Base-by-base conservation (phyloP, 192 early-diverging fungal genomes). In the Anaeromyces robustus region DNA sequence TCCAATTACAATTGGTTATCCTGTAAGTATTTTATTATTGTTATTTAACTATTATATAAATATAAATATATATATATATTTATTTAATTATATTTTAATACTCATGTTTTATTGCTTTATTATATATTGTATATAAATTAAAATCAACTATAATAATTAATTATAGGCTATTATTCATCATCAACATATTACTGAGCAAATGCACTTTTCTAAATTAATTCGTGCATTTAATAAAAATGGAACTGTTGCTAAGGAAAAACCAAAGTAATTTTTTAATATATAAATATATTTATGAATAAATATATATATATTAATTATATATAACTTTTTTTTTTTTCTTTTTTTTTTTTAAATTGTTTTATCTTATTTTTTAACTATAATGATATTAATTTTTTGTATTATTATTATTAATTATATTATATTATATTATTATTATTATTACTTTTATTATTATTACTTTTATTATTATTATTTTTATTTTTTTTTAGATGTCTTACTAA, bases 1-100 rank as follows among this genome's bases (percentile, higher is more conserved):
- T 31, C 98, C 98, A 4, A 92, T 99, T 28, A 99, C 96, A 29
- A 92, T 93, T 29, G 98, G 98, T 52, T 95, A 93, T 78, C 92
- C 94, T 11, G 90, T 94, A 86, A 87, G 88, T 89, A 12, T n/a
- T 19, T n/a, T n/a, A n/a, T n/a, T n/a, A n/a, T n/a, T n/a, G n/a
- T n/a, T n/a, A n/a, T n/a, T n/a, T n/a, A n/a, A n/a, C n/a, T n/a
- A n/a, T n/a, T n/a, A n/a, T n/a, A n/a, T n/a, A n/a, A n/a, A n/a
- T n/a, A n/a, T n/a, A n/a, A n/a, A n/a, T n/a, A n/a, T n/a, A n/a
- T n/a, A n/a, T n/a, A n/a, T n/a, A n/a, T n/a, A n/a, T n/a, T n/a
- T n/a, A n/a, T n/a, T n/a, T n/a, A n/a, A n/a, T n/a, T n/a, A n/a
- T n/a, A n/a, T n/a, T n/a, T n/a, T n/a, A n/a, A n/a, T n/a, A n/a